A percentile compares a stretch with the other conserved stretches of the same genome.
Evolutionary conservation across 495 filamentous ascomycete species (phyloP).

Genomic region (Apiosordaria backusii): DNA sequence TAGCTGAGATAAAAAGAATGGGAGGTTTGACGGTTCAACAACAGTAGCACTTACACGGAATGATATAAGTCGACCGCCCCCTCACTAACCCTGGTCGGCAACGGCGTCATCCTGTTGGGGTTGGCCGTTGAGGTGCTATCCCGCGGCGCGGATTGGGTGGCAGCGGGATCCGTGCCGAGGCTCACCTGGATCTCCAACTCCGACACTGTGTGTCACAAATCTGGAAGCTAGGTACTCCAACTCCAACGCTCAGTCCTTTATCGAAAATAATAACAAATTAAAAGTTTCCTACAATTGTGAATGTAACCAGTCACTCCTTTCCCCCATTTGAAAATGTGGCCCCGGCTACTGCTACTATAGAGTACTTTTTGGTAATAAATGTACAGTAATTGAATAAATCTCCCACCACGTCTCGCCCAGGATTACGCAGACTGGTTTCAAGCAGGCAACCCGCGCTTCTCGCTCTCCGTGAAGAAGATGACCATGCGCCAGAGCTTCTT

Average conservation of each 20-base stretch:
- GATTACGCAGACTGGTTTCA: slow-evolving; percentile 28
- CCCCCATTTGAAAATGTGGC: background rate
- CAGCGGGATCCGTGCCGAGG: slow-evolving; percentile 13
- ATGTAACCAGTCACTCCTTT: background rate
- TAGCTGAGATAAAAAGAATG: background rate
- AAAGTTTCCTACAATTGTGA: background rate
- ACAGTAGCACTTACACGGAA: background rate
- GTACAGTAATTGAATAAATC: background rate
- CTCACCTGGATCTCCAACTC: slow-evolving; percentile 15
- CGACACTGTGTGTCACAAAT: background rate
- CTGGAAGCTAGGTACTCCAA: no score
- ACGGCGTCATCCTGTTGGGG: slow-evolving; percentile 15
- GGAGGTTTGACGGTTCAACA: background rate
- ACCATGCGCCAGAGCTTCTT: slow-evolving; percentile 98
- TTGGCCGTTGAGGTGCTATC: background rate
- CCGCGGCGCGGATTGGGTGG: slow-evolving; percentile 1
- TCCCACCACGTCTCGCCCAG: background rate
- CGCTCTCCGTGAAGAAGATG: slow-evolving; percentile 95
- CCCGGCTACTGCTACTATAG: background rate
- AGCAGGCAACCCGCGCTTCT: slow-evolving; percentile 81
- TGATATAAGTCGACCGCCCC: background rate
- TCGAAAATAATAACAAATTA: background rate
- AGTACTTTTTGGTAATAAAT: background rate
- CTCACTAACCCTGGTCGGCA: background rate
- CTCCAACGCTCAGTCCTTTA: background rate